Evolutionary conservation across 768 basidiomycete species (phyloP), one percentile per base, ranked within the genome.

Genomic region (Neoboletus magnificus): DNA sequence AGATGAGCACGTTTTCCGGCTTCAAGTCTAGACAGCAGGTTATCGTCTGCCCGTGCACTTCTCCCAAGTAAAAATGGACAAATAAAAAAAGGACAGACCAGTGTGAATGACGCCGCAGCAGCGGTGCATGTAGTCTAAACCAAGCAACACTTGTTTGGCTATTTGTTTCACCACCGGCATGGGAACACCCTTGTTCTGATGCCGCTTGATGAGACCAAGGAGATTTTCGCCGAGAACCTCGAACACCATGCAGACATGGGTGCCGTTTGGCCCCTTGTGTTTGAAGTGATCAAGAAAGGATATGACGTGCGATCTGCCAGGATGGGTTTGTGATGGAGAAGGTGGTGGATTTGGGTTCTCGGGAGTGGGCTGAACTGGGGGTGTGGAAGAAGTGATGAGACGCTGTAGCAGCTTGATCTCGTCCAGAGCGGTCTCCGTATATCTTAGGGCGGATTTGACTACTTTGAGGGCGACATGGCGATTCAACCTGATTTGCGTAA

Each of bases 231-330:
- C 97, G 10, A 99, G 82, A 25, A 98, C 97, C 72, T 99, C 97
- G 66, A 98, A 98, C 15, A 97, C 94, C 97, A 99, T 98, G 80
- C 97, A 98, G 62, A 99, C 91, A 73, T 99, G 97, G 16, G 83
- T 87, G 36, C 97, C 97, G 70, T 99, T 97, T 11, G 94, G 94
- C 1, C 97, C 97, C 58, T 89, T 90, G 74, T 98, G 97, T 27
- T 87, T 83, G 73, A 99, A 99, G 71, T 98, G 93, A 76, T 99
- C 96, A 45, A 98, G 88, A 71, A 98, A 93, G 15, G 90, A 91
- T 71, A 99, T 95, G 72, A 98, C 96, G 70, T 99, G 97, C 20
- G 88, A 86, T 58, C 92, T 79, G 4, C 95, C 96, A 0, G 94
- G 83, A 71, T 98, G 93, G 0, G 86, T 84, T 48, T 82, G 83